Evolutionary conservation across 192 early-diverging fungal genomes (phyloP), one percentile per base, ranked within the genome.

Genomic region (Backusella tuberculispora): DNA sequence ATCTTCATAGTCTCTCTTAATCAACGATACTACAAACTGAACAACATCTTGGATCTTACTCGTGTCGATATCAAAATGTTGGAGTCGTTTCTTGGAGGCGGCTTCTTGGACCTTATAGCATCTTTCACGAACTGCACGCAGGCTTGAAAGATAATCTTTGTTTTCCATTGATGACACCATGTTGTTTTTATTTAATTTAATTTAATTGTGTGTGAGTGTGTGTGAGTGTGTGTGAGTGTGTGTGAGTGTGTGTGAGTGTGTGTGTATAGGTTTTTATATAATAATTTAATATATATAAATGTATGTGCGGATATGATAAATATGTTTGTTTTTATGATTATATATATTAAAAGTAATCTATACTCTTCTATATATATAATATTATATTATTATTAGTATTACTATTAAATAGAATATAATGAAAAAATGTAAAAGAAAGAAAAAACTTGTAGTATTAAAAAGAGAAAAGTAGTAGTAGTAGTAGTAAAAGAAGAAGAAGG

Each of bases 61-160:
- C 64, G 86, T 78, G 67, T 95, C 86, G 17, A 96, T 77, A 38
- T 87, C 83, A 83, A 98, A 97, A 82, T 96, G 88, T 47, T 89
- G 76, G 34, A 95, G 85, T 63, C 86, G 73, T 14, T 84, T 78
- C 0, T 82, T 71, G 63, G 89, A 74, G 0, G 85, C 88, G 15
- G 87, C 87, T 71, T 83, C 78, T 66, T 89, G 89, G n/a, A 96
- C 88, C 14, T 79, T 76, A 9, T 85, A 74, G 26, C 91, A 84
- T 26, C 92, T 88, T 72, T 92, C 89, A 71, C 96, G 92, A 24
- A 98, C 91, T 21, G 95, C 87, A n/a, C 81, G 80, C 45, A 95
- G 83, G 15, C 90, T 90, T 70, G 80, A 82, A 26, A 95, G 84
- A 68, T 92, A 87, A 37, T 81, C 80, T 60, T 15, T 48, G 14